Evolutionary conservation across 805 yeast species (phyloP), one percentile per base, ranked within the genome.

Genomic region (Nakazawaea molendinolei): DNA sequence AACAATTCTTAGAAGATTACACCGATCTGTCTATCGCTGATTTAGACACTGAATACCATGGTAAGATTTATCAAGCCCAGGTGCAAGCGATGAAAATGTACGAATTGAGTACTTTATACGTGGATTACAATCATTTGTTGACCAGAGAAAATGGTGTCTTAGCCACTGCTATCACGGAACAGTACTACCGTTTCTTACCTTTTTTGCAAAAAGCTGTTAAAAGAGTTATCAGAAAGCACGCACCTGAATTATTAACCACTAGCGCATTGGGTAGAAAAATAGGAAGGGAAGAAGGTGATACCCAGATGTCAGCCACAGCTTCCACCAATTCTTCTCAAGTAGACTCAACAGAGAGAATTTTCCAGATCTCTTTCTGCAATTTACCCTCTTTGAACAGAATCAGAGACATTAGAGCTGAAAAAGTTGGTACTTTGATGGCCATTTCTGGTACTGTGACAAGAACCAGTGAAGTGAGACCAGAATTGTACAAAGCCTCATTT

Each of bases 381-480:
- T 60, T 92, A 39, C 95, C 97, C 1, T 63, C 85, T 0, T 71
- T 82, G 13, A 76, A 85, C 50, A 74, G 95, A 56, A 82, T 92
- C 48, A 76, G 98, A 53, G 97, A 90, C 52, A 71, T 92, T 40
- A 73, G 92, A 51, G 84, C 97, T 2, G 95, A 85, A 47, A 81
- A 80, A 45, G 81, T 92, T 40, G 98, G 97, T 12, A 69, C 83
- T 8, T 68, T 90, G 42, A 69, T 86, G 63, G 68, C 90, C 8
- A 83, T 90, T 23, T 78, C 90, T 7, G 98, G 97, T 38, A 92
- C 98, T 0, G 95, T 92, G 4, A 90, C 97, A 0, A 75, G 97
- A 56, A 86, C 97, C 0, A 81, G 94, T 16, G 97, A 92, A 61
- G 97, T 92, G 9, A 75, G 97, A 40, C 98, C 98, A 0, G 98